A percentile compares a stretch with the other conserved stretches of the same genome.
Evolutionary conservation across 192 early-diverging fungal genomes (phyloP).

Genomic region (Backusella luteola): DNA sequence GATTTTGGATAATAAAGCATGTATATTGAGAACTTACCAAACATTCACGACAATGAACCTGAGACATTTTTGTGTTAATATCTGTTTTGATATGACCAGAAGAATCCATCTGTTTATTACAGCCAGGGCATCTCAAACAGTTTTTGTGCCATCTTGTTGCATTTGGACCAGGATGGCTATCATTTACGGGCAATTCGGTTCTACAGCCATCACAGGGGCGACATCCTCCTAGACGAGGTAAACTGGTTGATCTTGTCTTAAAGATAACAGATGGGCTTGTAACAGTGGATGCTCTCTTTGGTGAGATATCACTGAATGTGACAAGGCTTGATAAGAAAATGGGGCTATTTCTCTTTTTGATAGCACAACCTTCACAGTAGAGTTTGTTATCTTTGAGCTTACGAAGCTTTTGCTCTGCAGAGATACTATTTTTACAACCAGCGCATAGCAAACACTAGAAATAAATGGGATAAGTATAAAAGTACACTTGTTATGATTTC

Average conservation of each 20-base stretch:
- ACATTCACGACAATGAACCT: slow-evolving; percentile 45
- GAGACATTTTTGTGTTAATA: slow-evolving; percentile 28
- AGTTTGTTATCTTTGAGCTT: slow-evolving; percentile 39
- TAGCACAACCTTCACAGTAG: slow-evolving; percentile 42
- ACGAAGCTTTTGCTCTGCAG: slow-evolving; percentile 38
- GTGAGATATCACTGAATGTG: not conserved
- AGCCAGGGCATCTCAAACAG: slow-evolving; percentile 46
- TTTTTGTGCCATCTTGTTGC: slow-evolving; percentile 55
- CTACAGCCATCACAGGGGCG: slow-evolving; percentile 46
- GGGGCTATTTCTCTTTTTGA: not conserved
- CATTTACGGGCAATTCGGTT: slow-evolving; percentile 44
- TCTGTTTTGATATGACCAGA: slow-evolving; percentile 34
- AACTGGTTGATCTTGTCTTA: slow-evolving; percentile 35
- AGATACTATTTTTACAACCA: slow-evolving; percentile 1
- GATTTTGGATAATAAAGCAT: not conserved
- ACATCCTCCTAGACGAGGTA: slow-evolving; percentile 48
- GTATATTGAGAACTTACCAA: slow-evolving; percentile 35
- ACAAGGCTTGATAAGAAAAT: not conserved
- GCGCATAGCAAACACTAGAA: slow-evolving; percentile 24
- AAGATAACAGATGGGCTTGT: slow-evolving; percentile 30
- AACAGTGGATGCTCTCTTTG: not conserved
- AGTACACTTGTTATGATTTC: not conserved
- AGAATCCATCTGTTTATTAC: slow-evolving; percentile 52
- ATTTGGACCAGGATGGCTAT: slow-evolving; percentile 45
- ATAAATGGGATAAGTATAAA: not conserved